These are phyloP conservation scores for Firmiana major DNA, from an alignment of 345 rosid species.

Conservation along the genomic window DNA sequence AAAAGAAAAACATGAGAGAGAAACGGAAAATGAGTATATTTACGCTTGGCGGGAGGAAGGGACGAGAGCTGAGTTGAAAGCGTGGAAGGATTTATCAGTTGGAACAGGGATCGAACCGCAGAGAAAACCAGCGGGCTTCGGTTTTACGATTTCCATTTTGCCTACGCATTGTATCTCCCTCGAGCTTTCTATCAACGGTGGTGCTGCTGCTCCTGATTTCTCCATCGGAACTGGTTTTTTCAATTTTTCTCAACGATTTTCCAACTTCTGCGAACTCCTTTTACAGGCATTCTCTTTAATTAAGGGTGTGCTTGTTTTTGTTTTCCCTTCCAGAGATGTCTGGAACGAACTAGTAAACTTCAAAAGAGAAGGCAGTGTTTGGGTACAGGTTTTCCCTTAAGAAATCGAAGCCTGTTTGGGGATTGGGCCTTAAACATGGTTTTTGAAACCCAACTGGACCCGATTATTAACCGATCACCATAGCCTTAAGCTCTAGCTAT, in stretches of 20 bases:
- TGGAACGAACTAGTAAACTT: neutral
- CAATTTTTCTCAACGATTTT: neutral
- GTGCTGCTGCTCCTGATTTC: conserved; percentile 24
- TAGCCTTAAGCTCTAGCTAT: no score
- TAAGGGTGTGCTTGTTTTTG: neutral
- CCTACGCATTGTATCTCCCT: conserved; percentile 79
- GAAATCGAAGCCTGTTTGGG: no score
- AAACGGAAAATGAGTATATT: neutral
- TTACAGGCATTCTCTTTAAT: neutral
- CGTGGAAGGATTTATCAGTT: conserved; percentile 65
- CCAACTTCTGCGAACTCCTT: neutral
- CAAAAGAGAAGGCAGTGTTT: neutral
- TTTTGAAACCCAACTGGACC: no score
- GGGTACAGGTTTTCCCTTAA: neutral
- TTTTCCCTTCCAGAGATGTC: neutral
- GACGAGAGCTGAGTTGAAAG: conserved; percentile 63
- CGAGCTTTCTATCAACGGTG: conserved; percentile 30
- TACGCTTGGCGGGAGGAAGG: conserved; percentile 74
- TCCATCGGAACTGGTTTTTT: conserved; percentile 32
- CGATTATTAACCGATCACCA: no score
- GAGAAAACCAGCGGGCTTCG: conserved; percentile 79
- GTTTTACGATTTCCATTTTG: conserved; percentile 61
- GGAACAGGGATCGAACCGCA: conserved; percentile 91
- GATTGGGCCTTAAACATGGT: no score
- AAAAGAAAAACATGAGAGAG: neutral